Percentiles rank a stretch among this genome's conserved stretches.
Evolutionary conservation across 768 basidiomycete species (phyloP).

Genomic region (Suillus sp.): DNA sequence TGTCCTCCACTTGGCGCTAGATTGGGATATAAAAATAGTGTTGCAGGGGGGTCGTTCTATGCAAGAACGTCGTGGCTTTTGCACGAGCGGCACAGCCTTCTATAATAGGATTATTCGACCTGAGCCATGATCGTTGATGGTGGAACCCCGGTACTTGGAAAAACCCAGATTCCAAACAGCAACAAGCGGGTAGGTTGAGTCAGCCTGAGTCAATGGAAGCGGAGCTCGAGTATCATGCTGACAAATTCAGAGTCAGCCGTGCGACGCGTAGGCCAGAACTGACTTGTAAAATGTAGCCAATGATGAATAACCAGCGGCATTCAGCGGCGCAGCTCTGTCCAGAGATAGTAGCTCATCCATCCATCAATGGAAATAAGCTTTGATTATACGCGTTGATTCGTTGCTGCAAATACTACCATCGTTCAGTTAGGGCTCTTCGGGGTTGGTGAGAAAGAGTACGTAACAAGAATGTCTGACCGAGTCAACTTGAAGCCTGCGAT

Average conservation of each 20-base stretch:
- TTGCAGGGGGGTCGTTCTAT: neutral
- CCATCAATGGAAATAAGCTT: neutral
- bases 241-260: neutral
- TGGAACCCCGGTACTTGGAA: neutral
- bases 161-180: neutral
- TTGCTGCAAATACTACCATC: neutral
- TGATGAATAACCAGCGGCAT: neutral
- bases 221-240: neutral
- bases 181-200: neutral
- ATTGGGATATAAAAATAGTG: neutral
- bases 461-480: neutral
- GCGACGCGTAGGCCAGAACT: neutral
- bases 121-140: neutral
- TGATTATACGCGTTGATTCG: neutral
- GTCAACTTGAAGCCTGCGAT: neutral
- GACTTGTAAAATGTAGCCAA: too few species aligned
- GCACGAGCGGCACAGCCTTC: neutral
- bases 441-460: neutral
- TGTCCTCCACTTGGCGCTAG: neutral
- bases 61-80: neutral
- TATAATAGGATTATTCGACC: neutral
- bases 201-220: neutral
- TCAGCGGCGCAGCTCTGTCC: neutral
- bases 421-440: neutral
- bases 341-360: neutral